phyloP scores from a whole-genome alignment of 768 basidiomycete species.

The Collybia sp. region DNA sequence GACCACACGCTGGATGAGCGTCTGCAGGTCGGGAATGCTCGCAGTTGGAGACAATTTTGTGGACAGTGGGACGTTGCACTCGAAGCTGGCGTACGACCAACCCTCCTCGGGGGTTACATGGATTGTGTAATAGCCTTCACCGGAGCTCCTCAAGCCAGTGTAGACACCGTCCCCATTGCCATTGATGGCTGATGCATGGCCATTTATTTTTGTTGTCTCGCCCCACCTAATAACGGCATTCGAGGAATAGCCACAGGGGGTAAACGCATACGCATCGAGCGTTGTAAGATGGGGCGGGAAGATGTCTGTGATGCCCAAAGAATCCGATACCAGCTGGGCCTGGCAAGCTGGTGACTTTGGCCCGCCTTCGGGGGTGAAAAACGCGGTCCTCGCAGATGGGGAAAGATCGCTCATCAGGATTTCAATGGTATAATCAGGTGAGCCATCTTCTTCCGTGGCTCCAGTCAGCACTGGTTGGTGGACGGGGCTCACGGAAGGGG shows the following conservation, averaged over 20 bases:
- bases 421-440: conserved; percentile 91
- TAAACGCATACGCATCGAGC: conserved; percentile 90
- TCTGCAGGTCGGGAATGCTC: conserved; percentile 67
- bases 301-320: conserved; percentile 75
- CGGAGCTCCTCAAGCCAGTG: conserved; percentile 17
- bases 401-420: conserved; percentile 95
- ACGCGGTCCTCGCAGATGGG: conserved; percentile 67
- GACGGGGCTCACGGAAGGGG: conserved; percentile 28
- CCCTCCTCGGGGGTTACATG: conserved; percentile 98
- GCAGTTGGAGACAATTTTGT: conserved; percentile 22
- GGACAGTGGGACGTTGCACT: conserved; percentile 87
- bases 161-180: conserved; percentile 5
- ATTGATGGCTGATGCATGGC: conserved; percentile 8
- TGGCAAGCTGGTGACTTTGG: conserved; percentile 42
- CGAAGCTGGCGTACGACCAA: conserved; percentile 98
- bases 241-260: conserved; percentile 93
- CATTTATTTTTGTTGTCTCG: conserved; percentile 13
- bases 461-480: neutral
- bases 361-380: conserved; percentile 48
- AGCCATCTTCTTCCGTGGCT: conserved; percentile 13
- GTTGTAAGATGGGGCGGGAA: conserved; percentile 78
- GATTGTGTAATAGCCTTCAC: conserved; percentile 96
- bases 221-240: conserved; percentile 82
- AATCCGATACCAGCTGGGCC: conserved; percentile 57
- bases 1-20: conserved; percentile 85